These are phyloP conservation scores for Colletotrichum musae DNA, from an alignment of 2,329 filamentous ascomycete species.

Conservation along the genomic window DNA sequence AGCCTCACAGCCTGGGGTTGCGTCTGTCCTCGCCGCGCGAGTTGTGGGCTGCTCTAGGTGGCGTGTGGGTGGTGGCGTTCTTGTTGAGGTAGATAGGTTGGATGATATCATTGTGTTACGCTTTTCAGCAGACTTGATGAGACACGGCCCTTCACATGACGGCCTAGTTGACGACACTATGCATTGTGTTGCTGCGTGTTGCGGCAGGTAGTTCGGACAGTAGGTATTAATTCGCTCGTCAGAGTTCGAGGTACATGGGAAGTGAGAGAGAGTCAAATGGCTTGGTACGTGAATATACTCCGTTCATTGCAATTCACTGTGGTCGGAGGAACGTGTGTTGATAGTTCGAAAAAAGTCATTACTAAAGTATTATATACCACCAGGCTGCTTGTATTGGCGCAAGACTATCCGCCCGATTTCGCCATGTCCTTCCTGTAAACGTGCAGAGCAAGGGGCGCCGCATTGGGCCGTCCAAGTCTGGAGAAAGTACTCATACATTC, in stretches of 20 bases:
- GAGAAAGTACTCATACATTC: slow-evolving; percentile 4
- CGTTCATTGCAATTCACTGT: too few relatives aligned
- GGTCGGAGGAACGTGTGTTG: background rate
- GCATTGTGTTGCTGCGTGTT: too few relatives aligned
- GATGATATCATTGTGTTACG: background rate
- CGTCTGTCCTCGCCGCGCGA: background rate
- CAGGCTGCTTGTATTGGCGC: slow-evolving; percentile 17
- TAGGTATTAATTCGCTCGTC: too few relatives aligned
- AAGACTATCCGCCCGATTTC: background rate
- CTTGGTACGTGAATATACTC: too few relatives aligned
- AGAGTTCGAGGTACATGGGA: too few relatives aligned
- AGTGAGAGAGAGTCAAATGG: too few relatives aligned
- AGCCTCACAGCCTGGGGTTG: slow-evolving; percentile 9
- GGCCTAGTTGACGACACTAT: background rate
- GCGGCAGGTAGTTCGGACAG: too few relatives aligned
- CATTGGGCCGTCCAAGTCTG: background rate
- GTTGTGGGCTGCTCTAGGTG: background rate
- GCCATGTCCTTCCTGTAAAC: slow-evolving; percentile 16
- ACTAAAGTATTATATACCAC: slow-evolving; percentile 23
- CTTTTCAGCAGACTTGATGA: background rate
- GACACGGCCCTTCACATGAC: background rate
- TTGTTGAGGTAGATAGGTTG: too few relatives aligned
- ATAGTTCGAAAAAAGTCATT: background rate
- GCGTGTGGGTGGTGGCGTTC: background rate
- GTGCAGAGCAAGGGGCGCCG: slow-evolving; percentile 4